Percentiles rank a stretch among this genome's conserved stretches.
Conservation (phyloP, 441 rosid species). For the Lepidium campestre region DNA sequence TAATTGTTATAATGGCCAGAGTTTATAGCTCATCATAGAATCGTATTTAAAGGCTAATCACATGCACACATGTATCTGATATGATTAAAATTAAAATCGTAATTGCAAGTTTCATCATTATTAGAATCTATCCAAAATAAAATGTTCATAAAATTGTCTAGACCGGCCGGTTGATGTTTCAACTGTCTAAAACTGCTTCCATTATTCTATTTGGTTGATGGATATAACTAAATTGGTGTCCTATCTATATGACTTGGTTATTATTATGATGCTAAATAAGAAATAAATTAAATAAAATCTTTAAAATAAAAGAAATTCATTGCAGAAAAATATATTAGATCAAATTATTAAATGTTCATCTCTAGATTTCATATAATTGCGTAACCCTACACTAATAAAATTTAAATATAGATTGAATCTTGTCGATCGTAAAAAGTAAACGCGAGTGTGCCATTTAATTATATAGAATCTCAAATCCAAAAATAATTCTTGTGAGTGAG, state of each 20-base stretch:
- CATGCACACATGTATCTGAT: slow-evolving; percentile 25
- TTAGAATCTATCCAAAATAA: neutral
- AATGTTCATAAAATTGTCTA: neutral
- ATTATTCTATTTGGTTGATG: neutral
- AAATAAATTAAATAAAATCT: neutral
- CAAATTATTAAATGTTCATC: too few relatives aligned
- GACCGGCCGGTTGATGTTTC: neutral
- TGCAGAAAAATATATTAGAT: too few relatives aligned
- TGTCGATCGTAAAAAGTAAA: too few relatives aligned
- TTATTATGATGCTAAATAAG: neutral
- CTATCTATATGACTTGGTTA: neutral
- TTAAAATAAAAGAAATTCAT: neutral
- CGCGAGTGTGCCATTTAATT: neutral
- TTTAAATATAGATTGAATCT: too few relatives aligned
- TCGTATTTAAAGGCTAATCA: slow-evolving; percentile 24
- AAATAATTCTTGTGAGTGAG: neutral
- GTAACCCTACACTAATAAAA: too few relatives aligned
- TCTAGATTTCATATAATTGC: too few relatives aligned
- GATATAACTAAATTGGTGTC: neutral
- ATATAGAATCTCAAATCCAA: neutral
- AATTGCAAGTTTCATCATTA: slow-evolving; percentile 1
- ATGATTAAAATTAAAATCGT: slow-evolving; percentile 13
- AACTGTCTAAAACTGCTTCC: neutral
- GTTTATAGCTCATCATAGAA: slow-evolving; percentile 10
- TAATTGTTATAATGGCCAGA: slow-evolving; percentile 20